phyloP scores from a whole-genome alignment of 306 rosid genomes.

The Psophocarpus tetragonolobus region DNA sequence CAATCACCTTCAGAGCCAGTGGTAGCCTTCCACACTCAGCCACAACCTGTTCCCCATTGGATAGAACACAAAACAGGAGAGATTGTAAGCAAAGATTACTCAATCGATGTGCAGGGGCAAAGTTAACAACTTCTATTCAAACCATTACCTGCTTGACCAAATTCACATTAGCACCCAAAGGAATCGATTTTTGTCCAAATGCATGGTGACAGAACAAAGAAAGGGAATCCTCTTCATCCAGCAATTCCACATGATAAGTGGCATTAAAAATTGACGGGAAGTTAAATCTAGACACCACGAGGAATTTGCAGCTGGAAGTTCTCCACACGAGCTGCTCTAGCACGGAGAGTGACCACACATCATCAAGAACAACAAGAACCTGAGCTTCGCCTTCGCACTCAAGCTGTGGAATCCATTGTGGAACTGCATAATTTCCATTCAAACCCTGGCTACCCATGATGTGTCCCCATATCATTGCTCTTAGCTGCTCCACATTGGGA shows the following conservation, averaged over 20 bases:
- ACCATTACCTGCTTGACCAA: conserved; percentile 77
- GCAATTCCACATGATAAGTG: conserved; percentile 61
- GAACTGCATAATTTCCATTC: conserved; percentile 44
- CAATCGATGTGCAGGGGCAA: neutral
- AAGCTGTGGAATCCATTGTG: conserved; percentile 50
- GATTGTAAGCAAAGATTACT: neutral
- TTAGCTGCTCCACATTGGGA: conserved; percentile 70
- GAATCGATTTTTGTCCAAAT: conserved; percentile 76
- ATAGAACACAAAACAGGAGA: neutral
- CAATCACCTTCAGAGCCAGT: conserved; percentile 93
- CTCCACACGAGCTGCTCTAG: conserved; percentile 57
- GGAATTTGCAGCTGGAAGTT: conserved; percentile 59
- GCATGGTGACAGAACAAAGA: conserved; percentile 89
- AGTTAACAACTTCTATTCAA: neutral
- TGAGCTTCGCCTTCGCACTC: conserved; percentile 38
- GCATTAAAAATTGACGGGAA: conserved; percentile 46
- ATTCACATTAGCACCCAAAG: conserved; percentile 52
- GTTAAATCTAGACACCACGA: conserved; percentile 71
- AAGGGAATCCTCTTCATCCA: conserved; percentile 64
- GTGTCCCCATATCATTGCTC: conserved; percentile 56
- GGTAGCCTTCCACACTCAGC: conserved; percentile 90
- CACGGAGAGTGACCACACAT: conserved; percentile 68
- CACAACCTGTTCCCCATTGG: conserved; percentile 56
- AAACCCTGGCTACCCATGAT: conserved; percentile 54
- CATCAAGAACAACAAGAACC: conserved; percentile 70